Percentiles rank a stretch among this genome's conserved stretches.
phyloP scores from a whole-genome alignment of 331 rosid genomes.

The Acacia concinna region DNA sequence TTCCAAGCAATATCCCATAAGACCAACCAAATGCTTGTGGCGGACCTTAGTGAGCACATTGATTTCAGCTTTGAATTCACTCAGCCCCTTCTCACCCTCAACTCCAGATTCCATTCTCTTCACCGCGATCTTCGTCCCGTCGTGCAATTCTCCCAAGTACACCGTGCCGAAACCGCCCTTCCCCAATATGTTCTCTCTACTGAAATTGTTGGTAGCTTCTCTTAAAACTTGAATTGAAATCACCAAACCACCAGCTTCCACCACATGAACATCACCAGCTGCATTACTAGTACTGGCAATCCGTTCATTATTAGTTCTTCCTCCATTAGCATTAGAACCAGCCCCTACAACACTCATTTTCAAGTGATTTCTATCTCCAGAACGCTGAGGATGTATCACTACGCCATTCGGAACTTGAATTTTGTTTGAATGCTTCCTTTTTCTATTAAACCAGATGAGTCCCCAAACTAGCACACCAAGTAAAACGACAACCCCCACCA shows the following conservation, averaged over 20 bases:
- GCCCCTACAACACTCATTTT: conserved; percentile 46
- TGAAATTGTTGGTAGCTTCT: conserved; percentile 68
- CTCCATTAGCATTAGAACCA: conserved; percentile 13
- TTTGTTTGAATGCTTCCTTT: conserved; percentile 23
- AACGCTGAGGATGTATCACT: conserved; percentile 45
- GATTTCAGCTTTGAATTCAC: conserved; percentile 80
- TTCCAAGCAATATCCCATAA: conserved; percentile 86
- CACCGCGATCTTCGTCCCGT: conserved; percentile 89
- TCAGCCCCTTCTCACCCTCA: conserved; percentile 59
- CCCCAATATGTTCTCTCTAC: conserved; percentile 65
- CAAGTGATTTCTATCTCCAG: conserved; percentile 44
- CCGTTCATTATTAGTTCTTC: conserved; percentile 22
- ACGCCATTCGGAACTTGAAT: conserved; percentile 28
- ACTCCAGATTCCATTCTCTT: conserved; percentile 84
- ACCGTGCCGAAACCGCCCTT: conserved; percentile 90
- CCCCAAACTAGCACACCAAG: conserved; percentile 26
- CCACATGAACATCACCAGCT: conserved; percentile 47
- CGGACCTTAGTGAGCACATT: conserved; percentile 83
- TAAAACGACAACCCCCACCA: conserved; percentile 35
- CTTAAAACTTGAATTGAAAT: conserved; percentile 72
- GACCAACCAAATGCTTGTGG: conserved; percentile 77
- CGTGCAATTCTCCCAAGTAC: conserved; percentile 82
- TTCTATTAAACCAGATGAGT: conserved; percentile 33
- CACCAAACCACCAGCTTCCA: conserved; percentile 60
- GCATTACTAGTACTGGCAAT: conserved; percentile 38